A percentile compares a stretch with the other conserved stretches of the same genome.
Conservation (phyloP, 768 basidiomycete genomes). For the Lactarius akahatsu region DNA sequence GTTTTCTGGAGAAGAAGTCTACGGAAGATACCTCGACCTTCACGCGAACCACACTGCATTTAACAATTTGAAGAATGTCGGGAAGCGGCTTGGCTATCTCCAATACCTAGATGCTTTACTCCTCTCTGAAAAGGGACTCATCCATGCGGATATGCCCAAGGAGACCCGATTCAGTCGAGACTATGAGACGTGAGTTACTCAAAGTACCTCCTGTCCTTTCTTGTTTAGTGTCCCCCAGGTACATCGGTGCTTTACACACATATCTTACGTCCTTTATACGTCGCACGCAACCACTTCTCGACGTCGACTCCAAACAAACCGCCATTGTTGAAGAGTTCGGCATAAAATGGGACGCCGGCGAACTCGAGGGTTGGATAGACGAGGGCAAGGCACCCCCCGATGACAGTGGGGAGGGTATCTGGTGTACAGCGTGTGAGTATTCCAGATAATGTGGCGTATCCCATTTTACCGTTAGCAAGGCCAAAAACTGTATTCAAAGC, state of each 20-base stretch:
- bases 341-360: constrained; percentile 73
- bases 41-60: constrained; percentile 86
- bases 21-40: constrained; percentile 93
- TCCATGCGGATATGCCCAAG: constrained; percentile 70
- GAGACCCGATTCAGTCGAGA: constrained; percentile 69
- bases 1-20: constrained; percentile 95
- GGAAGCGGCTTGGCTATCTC: constrained; percentile 83
- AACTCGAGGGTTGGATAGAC: constrained; percentile 76
- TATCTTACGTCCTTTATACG: constrained; percentile 88
- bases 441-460: constrained; percentile 16
- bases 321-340: constrained; percentile 71
- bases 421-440: constrained; percentile 89
- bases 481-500: constrained; percentile 93
- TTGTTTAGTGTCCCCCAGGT: constrained; percentile 47
- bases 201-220: constrained; percentile 6
- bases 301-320: constrained; percentile 66
- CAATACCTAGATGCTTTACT: constrained; percentile 91
- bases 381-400: constrained; percentile 39
- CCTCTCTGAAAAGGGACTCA: constrained; percentile 52
- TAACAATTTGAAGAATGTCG: constrained; percentile 84
- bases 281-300: constrained; percentile 79
- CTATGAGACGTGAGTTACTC: constrained; percentile 67
- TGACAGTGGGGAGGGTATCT: constrained; percentile 68
- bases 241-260: constrained; percentile 76
- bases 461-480: constrained; percentile 47